Evolutionary conservation across 768 basidiomycete species (phyloP).

Genomic region (Leccinum boreale): DNA sequence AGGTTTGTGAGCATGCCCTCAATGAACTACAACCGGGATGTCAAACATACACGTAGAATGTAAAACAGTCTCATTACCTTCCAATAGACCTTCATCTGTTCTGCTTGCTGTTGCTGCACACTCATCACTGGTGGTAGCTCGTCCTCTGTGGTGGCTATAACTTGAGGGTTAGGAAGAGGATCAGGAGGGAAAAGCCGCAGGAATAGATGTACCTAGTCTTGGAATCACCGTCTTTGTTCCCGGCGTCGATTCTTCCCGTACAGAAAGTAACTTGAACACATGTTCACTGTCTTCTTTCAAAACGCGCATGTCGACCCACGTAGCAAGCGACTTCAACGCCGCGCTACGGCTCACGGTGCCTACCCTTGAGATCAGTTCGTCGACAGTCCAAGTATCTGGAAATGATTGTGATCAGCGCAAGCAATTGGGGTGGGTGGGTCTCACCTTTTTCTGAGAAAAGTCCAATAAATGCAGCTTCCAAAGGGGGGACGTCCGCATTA

Average conservation of each 20-base stretch:
- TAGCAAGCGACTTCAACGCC: slow-evolving; percentile 70
- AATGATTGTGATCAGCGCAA: not conserved
- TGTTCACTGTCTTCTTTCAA: slow-evolving; percentile 64
- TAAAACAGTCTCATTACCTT: slow-evolving; percentile 47
- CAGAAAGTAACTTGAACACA: slow-evolving; percentile 63
- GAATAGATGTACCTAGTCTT: slow-evolving; percentile 23
- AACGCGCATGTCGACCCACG: slow-evolving; percentile 83
- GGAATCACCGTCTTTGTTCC: slow-evolving; percentile 19
- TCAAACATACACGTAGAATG: not conserved
- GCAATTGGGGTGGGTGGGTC: slow-evolving; percentile 2
- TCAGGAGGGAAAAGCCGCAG: not conserved
- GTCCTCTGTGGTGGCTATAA: slow-evolving; percentile 38
- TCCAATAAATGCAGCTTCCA: slow-evolving; percentile 91
- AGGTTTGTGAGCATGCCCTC: slow-evolving; percentile 91
- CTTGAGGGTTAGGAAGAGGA: not conserved
- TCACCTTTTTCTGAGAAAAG: slow-evolving; percentile 72
- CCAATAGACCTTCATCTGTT: slow-evolving; percentile 88
- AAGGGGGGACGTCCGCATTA: slow-evolving; percentile 71
- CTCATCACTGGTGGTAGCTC: slow-evolving; percentile 48
- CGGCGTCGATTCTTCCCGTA: slow-evolving; percentile 45
- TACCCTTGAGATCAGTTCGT: slow-evolving; percentile 62
- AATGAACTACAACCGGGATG: slow-evolving; percentile 56
- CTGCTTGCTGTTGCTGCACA: slow-evolving; percentile 72
- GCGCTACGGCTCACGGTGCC: slow-evolving; percentile 62
- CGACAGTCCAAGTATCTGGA: slow-evolving; percentile 66